These are phyloP conservation scores for Bocquillonia castaneifolia DNA, from an alignment of 441 rosid species.

Conservation along the genomic window DNA sequence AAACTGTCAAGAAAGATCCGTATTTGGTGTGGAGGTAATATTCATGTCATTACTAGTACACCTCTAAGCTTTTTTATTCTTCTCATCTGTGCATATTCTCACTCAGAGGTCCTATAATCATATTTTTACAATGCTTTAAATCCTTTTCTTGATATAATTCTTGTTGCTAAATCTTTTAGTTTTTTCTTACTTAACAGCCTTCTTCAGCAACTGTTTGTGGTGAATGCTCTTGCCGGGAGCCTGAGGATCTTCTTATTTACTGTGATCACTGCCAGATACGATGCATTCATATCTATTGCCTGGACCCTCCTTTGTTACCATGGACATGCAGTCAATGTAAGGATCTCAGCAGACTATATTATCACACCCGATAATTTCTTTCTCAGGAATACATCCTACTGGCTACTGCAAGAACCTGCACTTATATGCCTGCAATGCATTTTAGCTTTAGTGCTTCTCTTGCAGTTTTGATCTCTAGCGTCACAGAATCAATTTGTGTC, in stretches of 20 bases:
- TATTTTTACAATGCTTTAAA: too few species aligned
- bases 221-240: constrained; percentile 59
- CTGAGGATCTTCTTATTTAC: constrained; percentile 66
- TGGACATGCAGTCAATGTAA: constrained; percentile 88
- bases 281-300: constrained; percentile 71
- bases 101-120: too few species aligned
- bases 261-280: constrained; percentile 62
- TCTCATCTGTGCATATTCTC: background rate
- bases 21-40: constrained; percentile 48
- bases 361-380: constrained; percentile 28
- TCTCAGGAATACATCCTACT: background rate
- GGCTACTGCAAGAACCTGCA: background rate
- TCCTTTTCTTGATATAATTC: constrained; percentile 2
- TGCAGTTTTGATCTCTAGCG: background rate
- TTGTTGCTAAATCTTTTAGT: constrained; percentile 13
- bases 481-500: background rate
- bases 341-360: constrained; percentile 61
- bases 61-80: background rate
- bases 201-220: constrained; percentile 44
- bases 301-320: constrained; percentile 75
- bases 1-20: constrained; percentile 36
- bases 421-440: background rate
- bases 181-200: constrained; percentile 43
- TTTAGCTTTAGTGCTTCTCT: background rate
- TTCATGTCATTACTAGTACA: background rate